phyloP scores from a whole-genome alignment of 1,284 basidiomycete species.

The Trichosporon inkin region DNA sequence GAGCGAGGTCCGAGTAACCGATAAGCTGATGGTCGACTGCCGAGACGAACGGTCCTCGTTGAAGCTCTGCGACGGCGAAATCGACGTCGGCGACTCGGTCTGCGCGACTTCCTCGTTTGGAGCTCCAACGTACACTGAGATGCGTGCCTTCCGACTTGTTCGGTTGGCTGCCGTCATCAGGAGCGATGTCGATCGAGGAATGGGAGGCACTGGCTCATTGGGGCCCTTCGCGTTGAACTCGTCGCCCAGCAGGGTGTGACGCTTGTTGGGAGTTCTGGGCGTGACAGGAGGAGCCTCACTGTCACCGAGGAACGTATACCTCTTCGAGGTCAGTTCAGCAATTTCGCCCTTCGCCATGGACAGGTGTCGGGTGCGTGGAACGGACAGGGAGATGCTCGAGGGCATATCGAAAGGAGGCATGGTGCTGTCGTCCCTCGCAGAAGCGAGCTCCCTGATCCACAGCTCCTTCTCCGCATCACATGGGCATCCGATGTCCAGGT shows the following conservation, averaged over 20 bases:
- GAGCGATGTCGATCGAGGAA: not conserved
- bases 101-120: conserved; percentile 9
- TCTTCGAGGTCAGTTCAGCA: not conserved
- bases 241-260: conserved; percentile 12
- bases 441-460: conserved; percentile 67
- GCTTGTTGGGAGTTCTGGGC: conserved; percentile 3
- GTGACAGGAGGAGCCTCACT: not conserved
- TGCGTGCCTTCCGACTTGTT: not conserved
- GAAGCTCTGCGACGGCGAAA: conserved; percentile 51
- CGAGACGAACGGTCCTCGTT: not conserved
- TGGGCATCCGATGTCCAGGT: conserved; percentile 76
- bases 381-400: conserved; percentile 34
- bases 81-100: conserved; percentile 50
- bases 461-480: conserved; percentile 73
- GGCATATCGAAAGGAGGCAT: conserved; percentile 48
- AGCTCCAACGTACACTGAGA: not conserved
- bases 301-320: conserved; percentile 8
- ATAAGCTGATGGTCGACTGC: conserved; percentile 2
- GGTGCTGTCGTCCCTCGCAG: conserved; percentile 40
- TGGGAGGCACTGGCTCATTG: not conserved
- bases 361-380: conserved; percentile 7
- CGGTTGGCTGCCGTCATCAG: not conserved
- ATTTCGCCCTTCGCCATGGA: conserved; percentile 4
- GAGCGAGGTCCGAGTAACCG: conserved; percentile 58
- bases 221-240: not conserved